phyloP scores from a whole-genome alignment of 306 rosid genomes.

The Pachyrhizus erosus region DNA sequence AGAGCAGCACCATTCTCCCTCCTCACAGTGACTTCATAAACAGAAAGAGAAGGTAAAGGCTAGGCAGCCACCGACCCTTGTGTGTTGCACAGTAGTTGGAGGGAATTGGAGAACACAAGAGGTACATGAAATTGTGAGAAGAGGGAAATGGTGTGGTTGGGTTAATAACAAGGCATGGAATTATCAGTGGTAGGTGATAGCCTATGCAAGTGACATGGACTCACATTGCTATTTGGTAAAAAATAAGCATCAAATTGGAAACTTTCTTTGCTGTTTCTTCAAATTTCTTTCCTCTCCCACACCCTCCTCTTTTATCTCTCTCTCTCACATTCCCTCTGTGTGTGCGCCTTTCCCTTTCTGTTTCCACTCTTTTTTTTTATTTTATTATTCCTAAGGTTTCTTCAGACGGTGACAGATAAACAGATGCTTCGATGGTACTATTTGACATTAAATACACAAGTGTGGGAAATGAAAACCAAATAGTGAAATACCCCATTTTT shows the following conservation, averaged over 20 bases:
- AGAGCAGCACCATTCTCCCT: constrained; percentile 20
- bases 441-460: constrained; percentile 10
- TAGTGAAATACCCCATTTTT: neutral
- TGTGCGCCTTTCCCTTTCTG: constrained; percentile 3
- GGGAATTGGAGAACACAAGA: constrained; percentile 52
- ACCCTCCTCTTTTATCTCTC: neutral
- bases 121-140: constrained; percentile 53
- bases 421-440: constrained; percentile 35
- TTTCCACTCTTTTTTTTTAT: neutral
- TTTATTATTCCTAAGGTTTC: constrained; percentile 34
- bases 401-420: constrained; percentile 49
- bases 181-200: constrained; percentile 79
- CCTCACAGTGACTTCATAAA: neutral
- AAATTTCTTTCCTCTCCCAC: constrained; percentile 55
- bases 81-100: constrained; percentile 43
- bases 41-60: constrained; percentile 5
- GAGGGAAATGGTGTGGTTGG: constrained; percentile 50
- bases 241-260: constrained; percentile 63
- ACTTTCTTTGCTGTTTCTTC: constrained; percentile 80
- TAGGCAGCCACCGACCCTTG: constrained; percentile 34
- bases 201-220: constrained; percentile 46
- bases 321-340: neutral
- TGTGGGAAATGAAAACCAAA: neutral
- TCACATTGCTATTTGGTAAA: constrained; percentile 60
- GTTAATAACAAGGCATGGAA: constrained; percentile 73